phyloP scores from a whole-genome alignment of 1,139 yeast genomes.

The Kodamaea anthophila region DNA sequence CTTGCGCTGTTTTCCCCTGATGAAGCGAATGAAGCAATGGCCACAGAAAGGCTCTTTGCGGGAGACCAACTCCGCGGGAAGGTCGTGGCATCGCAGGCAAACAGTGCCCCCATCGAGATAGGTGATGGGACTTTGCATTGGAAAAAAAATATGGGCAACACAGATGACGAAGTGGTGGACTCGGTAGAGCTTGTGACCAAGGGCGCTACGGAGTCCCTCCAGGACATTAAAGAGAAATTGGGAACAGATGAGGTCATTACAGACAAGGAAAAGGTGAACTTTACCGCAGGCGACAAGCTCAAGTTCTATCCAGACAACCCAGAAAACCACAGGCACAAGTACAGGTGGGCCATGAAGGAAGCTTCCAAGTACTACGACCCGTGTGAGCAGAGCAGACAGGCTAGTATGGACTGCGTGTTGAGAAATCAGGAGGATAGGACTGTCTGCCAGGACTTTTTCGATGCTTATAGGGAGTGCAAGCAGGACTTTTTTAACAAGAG shows the following conservation, averaged over 20 bases:
- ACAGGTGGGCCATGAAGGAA: conserved; percentile 58
- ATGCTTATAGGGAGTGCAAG: conserved; percentile 88
- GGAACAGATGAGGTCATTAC: conserved; percentile 27
- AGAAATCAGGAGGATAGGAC: conserved; percentile 70
- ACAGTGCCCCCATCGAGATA: conserved; percentile 13
- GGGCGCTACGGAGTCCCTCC: conserved; percentile 1
- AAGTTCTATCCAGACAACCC: conserved; percentile 85
- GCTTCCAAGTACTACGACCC: conserved; percentile 89
- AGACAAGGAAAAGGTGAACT: conserved; percentile 48
- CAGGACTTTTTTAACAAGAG: conserved; percentile 62
- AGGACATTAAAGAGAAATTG: conserved; percentile 1
- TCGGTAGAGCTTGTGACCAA: conserved; percentile 3
- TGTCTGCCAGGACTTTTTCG: conserved; percentile 79
- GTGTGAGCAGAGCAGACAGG: conserved; percentile 81
- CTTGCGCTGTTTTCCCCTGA: conserved; percentile 74
- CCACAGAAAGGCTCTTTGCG: conserved; percentile 70
- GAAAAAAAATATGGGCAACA: conserved; percentile 3
- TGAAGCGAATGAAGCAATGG: conserved; percentile 64
- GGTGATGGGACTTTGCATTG: conserved; percentile 13
- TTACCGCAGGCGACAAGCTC: conserved; percentile 51
- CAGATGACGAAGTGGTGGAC: conserved; percentile 4
- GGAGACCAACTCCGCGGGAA: conserved; percentile 43
- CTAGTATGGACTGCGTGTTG: conserved; percentile 75
- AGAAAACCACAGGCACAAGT: conserved; percentile 53
- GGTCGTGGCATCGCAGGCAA: conserved; percentile 50